These are phyloP conservation scores for Lentinula raphanica DNA, from an alignment of 768 basidiomycete genomes.

Conservation along the genomic window DNA sequence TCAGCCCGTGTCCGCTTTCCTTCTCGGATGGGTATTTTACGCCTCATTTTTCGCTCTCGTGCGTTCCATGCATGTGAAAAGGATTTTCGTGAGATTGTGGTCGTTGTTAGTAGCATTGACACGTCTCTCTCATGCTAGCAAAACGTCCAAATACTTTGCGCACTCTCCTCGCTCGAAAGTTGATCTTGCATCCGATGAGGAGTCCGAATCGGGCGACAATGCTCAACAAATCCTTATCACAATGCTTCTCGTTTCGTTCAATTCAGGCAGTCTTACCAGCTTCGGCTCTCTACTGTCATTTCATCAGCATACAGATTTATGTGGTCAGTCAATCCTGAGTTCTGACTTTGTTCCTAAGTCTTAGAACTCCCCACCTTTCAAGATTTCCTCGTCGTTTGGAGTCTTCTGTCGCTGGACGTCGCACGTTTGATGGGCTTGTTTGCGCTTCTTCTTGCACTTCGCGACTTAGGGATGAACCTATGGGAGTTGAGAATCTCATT, in stretches of 20 bases:
- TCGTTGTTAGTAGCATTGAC: slow-evolving; percentile 19
- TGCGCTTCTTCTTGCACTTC: slow-evolving; percentile 30
- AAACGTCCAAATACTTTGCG: background rate
- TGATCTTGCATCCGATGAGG: background rate
- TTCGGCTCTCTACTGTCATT: slow-evolving; percentile 27
- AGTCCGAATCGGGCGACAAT: background rate
- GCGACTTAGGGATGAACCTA: slow-evolving; percentile 20
- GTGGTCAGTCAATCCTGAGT: slow-evolving; percentile 11
- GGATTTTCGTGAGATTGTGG: slow-evolving; percentile 20
- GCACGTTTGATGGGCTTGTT: slow-evolving; percentile 35
- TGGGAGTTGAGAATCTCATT: slow-evolving; percentile 29
- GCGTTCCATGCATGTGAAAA: background rate
- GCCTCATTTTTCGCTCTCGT: background rate
- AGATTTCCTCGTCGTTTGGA: slow-evolving; percentile 44
- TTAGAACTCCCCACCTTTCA: background rate
- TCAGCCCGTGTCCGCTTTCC: slow-evolving; percentile 32
- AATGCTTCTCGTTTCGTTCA: slow-evolving; percentile 24
- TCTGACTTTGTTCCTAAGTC: background rate
- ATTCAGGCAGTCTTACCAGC: slow-evolving; percentile 23
- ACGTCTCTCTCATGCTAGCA: background rate
- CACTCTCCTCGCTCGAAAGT: no score
- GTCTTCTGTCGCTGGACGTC: slow-evolving; percentile 34
- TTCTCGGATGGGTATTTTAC: slow-evolving; percentile 34
- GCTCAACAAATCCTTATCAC: slow-evolving; percentile 7
- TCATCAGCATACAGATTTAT: slow-evolving; percentile 12